phyloP scores from a whole-genome alignment of 164 flowering plant genomes.

The Amborella trichopoda region DNA sequence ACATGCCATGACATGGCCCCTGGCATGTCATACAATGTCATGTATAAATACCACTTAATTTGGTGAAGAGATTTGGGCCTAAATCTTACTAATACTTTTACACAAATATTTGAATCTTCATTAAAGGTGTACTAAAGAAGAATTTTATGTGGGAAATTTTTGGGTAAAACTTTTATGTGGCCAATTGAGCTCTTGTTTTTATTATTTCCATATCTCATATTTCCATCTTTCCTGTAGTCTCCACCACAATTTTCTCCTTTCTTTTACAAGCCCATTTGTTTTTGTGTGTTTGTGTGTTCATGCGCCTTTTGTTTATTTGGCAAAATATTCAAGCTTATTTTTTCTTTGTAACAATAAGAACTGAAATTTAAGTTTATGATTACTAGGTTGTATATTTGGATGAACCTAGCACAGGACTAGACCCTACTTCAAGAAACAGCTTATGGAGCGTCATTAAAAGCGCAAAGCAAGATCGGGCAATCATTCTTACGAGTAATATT shows the following conservation, averaged over 20 bases:
- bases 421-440: conserved; percentile 89
- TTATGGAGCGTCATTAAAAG: conserved; percentile 88
- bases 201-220: not conserved
- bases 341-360: too few relatives aligned
- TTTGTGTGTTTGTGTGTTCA: not conserved
- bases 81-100: too few relatives aligned
- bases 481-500: conserved; percentile 91
- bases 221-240: not conserved
- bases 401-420: conserved; percentile 94
- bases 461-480: conserved; percentile 81
- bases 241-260: conserved; percentile 1
- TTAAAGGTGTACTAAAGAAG: too few relatives aligned
- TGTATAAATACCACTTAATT: too few relatives aligned
- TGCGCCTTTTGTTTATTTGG: too few relatives aligned
- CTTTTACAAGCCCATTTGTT: not conserved
- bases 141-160: too few relatives aligned
- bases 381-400: conserved; percentile 92
- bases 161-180: too few relatives aligned
- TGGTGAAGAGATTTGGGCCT: too few relatives aligned
- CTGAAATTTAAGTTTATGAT: not conserved
- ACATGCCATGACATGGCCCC: too few relatives aligned
- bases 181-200: not conserved
- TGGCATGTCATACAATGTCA: too few relatives aligned
- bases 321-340: too few relatives aligned
- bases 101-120: too few relatives aligned